Conservation (phyloP, 1,284 basidiomycete genomes). For the Nidula niveotomentosa region DNA sequence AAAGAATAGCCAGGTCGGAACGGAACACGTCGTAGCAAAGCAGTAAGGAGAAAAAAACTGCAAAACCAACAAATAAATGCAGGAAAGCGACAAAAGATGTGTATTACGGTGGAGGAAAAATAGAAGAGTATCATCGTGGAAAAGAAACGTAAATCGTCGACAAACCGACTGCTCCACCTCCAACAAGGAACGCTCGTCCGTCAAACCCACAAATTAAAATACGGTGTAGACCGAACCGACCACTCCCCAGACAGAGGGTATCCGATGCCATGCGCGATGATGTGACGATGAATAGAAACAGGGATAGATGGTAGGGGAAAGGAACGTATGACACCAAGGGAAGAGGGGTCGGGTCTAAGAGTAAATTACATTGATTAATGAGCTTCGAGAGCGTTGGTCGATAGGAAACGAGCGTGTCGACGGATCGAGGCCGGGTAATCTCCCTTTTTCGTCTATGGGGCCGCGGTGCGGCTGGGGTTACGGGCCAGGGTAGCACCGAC, state of each 20-base stretch:
- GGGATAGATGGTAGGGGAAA: neutral
- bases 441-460: neutral
- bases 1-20: neutral
- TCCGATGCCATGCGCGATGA: neutral
- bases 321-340: neutral
- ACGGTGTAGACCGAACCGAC: neutral
- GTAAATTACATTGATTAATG: too few species aligned
- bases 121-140: neutral
- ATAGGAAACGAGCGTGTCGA: neutral
- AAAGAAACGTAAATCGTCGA: neutral
- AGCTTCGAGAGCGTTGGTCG: too few species aligned
- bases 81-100: neutral
- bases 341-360: neutral
- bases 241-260: neutral
- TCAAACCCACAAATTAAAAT: neutral
- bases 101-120: neutral
- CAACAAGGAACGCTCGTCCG: neutral
- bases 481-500: constrained; percentile 77
- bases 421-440: constrained; percentile 7
- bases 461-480: constrained; percentile 50
- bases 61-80: neutral
- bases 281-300: neutral
- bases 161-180: neutral
- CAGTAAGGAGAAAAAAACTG: neutral
- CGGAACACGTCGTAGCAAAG: neutral